Evolutionary conservation across 495 filamentous ascomycete species (phyloP).

Genomic region (Xylaria flabelliformis): DNA sequence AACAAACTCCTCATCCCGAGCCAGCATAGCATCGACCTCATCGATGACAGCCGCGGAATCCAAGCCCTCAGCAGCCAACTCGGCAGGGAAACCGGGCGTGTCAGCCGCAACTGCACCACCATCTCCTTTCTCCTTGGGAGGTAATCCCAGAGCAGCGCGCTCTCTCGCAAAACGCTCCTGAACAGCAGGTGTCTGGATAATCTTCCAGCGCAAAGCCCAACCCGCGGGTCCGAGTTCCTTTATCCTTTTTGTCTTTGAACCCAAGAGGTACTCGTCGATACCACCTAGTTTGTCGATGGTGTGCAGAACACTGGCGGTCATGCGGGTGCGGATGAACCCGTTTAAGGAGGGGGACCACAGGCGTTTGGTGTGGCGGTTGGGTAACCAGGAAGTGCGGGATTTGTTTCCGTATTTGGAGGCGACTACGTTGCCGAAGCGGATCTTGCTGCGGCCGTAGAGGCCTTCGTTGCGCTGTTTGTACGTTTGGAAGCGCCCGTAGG

Average conservation of each 20-base stretch:
- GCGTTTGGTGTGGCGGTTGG: slow-evolving; percentile 82
- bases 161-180: slow-evolving; percentile 64
- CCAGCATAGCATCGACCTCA: slow-evolving; percentile 50
- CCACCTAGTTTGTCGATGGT: slow-evolving; percentile 89
- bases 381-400: slow-evolving; percentile 83
- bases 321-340: slow-evolving; percentile 69
- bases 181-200: slow-evolving; percentile 76
- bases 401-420: slow-evolving; percentile 78
- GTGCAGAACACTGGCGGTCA: slow-evolving; percentile 78
- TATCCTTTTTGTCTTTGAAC: slow-evolving; percentile 71
- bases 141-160: slow-evolving; percentile 52
- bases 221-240: slow-evolving; percentile 86
- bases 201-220: slow-evolving; percentile 83
- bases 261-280: slow-evolving; percentile 87
- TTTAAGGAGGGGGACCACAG: slow-evolving; percentile 73
- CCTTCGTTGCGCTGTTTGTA: slow-evolving; percentile 91
- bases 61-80: slow-evolving; percentile 50
- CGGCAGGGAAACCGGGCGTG: slow-evolving; percentile 34
- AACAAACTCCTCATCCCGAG: slow-evolving; percentile 47
- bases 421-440: slow-evolving; percentile 93
- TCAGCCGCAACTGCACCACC: not conserved
- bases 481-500: slow-evolving; percentile 74
- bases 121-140: slow-evolving; percentile 30
- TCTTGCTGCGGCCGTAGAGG: slow-evolving; percentile 77
- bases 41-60: slow-evolving; percentile 37